phyloP scores from a whole-genome alignment of 257 asterid species.

The Phtheirospermum japonicum region DNA sequence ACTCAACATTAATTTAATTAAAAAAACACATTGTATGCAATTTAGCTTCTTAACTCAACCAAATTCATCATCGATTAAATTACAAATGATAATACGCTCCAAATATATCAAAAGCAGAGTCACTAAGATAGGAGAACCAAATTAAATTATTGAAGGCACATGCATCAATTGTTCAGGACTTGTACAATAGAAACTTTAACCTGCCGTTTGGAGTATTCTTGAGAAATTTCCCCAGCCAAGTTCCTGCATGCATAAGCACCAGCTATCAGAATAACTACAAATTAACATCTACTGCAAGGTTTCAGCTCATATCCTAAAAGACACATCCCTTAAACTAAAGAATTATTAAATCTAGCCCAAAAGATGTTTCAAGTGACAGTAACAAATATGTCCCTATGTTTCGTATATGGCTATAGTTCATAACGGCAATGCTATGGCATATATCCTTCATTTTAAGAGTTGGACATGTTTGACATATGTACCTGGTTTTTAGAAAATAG shows the following conservation, averaged over 20 bases:
- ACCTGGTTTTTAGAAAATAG: conserved; percentile 1
- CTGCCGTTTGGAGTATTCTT: conserved; percentile 78
- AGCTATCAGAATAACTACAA: conserved; percentile 9
- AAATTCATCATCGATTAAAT: neutral
- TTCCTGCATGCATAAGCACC: conserved; percentile 52
- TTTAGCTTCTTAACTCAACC: neutral
- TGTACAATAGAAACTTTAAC: conserved; percentile 35
- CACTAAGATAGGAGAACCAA: neutral
- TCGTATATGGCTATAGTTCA: neutral
- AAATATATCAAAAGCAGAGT: neutral
- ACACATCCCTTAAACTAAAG: conserved; percentile 8
- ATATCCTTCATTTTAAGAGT: conserved; percentile 1
- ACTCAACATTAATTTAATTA: neutral
- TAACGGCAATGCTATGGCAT: neutral
- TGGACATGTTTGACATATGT: neutral
- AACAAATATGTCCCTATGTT: neutral
- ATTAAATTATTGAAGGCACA: conserved; percentile 4
- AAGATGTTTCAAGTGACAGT: neutral
- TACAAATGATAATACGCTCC: neutral
- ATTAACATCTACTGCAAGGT: conserved; percentile 9
- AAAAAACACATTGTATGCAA: neutral
- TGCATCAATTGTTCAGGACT: conserved; percentile 14
- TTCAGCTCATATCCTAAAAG: conserved; percentile 1
- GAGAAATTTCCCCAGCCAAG: conserved; percentile 90
- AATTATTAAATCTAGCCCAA: neutral